Percentiles rank a stretch among this genome's conserved stretches.
These are phyloP conservation scores for Solanum pennellii DNA, from an alignment of 257 asterid genomes.

Conservation along the genomic window DNA sequence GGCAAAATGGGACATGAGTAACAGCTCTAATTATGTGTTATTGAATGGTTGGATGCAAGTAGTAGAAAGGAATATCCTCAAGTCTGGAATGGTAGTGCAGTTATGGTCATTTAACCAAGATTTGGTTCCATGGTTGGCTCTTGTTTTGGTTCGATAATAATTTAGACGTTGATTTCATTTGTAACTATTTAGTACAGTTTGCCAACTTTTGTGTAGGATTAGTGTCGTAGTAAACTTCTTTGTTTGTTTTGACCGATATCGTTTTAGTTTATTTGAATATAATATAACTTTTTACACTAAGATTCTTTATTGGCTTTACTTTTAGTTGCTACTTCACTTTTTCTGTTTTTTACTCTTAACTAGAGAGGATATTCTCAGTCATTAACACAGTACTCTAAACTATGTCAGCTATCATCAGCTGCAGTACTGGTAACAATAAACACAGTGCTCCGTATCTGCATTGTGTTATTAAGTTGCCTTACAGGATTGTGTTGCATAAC, in stretches of 20 bases:
- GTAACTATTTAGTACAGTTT: background rate
- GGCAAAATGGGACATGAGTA: background rate
- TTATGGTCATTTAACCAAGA: background rate
- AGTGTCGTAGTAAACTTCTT: background rate
- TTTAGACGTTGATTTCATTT: background rate
- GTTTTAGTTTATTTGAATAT: background rate
- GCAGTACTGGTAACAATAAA: background rate
- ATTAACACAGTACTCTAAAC: background rate
- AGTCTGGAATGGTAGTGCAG: background rate
- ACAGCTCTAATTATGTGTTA: background rate
- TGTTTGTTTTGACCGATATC: background rate
- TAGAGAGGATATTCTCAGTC: background rate
- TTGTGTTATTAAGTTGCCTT: slow-evolving; percentile 9
- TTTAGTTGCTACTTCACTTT: background rate
- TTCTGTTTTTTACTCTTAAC: background rate
- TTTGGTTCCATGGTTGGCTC: background rate
- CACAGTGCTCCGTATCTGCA: background rate
- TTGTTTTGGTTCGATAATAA: background rate
- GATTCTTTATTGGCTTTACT: background rate
- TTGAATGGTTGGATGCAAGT: background rate
- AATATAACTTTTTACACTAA: background rate
- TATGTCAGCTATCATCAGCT: background rate
- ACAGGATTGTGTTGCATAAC: slow-evolving; percentile 1
- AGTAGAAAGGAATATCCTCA: background rate
- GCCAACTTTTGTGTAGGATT: background rate